Evolutionary conservation across 2,329 filamentous ascomycete genomes (phyloP), one percentile per base, ranked within the genome.

Genomic region (Penicillium sp.): DNA sequence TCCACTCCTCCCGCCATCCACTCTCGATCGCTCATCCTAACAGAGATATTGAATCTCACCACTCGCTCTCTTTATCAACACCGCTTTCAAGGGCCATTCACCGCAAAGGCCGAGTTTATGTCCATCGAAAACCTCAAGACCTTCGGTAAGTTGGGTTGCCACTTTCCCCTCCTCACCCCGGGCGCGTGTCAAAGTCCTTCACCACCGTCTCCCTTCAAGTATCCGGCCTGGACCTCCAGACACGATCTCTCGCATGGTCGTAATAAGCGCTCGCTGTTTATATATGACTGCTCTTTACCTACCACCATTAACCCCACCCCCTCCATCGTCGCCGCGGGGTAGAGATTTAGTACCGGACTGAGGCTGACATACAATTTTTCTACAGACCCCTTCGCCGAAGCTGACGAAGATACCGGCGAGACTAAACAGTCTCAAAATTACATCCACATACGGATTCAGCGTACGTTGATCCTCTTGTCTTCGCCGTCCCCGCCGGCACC

Each of bases 351-450:
- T 51, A 47, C 49, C 48, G 52, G 47, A 47, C 49, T 52, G 37
- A 56, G 45, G 54, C 60, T 64, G 52, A 65, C 60, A 56, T 46
- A 35, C 50, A 43, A n/a, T 41, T 47, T 5, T 45, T 47, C 47
- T 44, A 58, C 65, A 95, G 92, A 98, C 84, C 92, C 92, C 84
- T 98, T 98, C 87, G 92, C 92, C 84, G 92, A 96, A 86, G 92
- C 89, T 81, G 92, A 95, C 86, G 90, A 95, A 83, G 89, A 94
- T 72, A 88, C 84, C 71, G 89, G 88, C 77, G 85, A 94, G 75
- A 84, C 81, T 68, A 92, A 92, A 74, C 85, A 92, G 77, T 82
- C 85, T 68, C 86, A 94, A 74, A 93, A 94, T 73, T 95, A 95
- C 71, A 95, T 96, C 70, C 92, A 96, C 75, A 96, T 98, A 72